Evolutionary conservation across 2,329 filamentous ascomycete genomes (phyloP).

Genomic region (Calonectria ilicicola): DNA sequence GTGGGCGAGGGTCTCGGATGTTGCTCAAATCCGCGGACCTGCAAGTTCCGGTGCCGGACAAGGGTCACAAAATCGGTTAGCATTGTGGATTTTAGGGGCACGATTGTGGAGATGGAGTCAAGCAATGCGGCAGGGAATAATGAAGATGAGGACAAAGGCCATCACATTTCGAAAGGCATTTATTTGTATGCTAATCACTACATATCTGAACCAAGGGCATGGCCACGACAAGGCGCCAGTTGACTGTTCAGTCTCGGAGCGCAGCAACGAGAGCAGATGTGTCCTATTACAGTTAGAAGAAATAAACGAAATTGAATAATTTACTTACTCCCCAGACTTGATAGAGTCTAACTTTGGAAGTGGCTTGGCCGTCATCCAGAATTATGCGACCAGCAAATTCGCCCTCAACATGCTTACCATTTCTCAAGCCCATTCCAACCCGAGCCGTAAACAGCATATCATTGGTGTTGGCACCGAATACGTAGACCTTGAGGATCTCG

Average conservation of each 20-base stretch:
- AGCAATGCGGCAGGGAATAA: no score
- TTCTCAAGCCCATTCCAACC: slow-evolving; percentile 3
- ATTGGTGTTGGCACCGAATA: neutral
- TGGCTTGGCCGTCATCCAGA: neutral
- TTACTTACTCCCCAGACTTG: slow-evolving; percentile 11
- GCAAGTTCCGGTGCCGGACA: neutral
- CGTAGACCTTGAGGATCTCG: neutral
- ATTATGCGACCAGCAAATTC: slow-evolving; percentile 4
- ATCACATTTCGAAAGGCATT: no score
- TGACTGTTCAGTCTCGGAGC: neutral
- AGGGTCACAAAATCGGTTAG: neutral
- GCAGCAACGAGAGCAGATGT: neutral
- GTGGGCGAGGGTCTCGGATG: neutral
- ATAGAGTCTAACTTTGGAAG: neutral
- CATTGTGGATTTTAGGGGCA: no score
- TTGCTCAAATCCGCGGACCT: neutral
- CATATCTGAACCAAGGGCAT: no score
- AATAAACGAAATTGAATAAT: neutral
- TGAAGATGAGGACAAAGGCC: no score
- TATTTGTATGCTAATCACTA: no score
- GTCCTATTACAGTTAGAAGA: neutral
- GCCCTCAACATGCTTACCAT: slow-evolving; percentile 6
- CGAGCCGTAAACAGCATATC: slow-evolving; percentile 5
- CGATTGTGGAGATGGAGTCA: no score
- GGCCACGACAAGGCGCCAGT: no score